These are phyloP conservation scores for Mycogone perniciosa DNA, from an alignment of 2,329 filamentous ascomycete genomes.

Conservation along the genomic window DNA sequence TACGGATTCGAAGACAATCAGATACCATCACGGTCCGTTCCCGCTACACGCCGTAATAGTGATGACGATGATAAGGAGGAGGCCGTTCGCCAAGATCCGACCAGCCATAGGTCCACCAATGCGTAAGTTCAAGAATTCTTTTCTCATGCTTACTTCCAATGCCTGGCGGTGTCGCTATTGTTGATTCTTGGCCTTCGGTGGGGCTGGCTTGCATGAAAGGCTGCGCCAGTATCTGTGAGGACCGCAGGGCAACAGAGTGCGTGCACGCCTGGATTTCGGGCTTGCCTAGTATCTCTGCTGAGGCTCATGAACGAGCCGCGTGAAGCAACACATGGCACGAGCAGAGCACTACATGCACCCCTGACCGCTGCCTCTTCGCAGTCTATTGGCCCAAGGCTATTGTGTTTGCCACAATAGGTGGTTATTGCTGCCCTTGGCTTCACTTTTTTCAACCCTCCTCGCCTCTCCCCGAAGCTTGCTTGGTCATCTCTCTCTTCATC, in stretches of 20 bases:
- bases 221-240: background rate
- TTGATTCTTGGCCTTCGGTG: background rate
- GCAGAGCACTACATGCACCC: background rate
- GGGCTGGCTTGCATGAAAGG: background rate
- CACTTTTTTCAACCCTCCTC: background rate
- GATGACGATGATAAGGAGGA: constrained; percentile 84
- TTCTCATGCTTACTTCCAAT: constrained; percentile 12
- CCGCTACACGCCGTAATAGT: constrained; percentile 81
- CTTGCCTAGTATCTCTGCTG: background rate
- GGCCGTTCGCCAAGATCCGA: constrained; percentile 61
- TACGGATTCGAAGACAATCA: constrained; percentile 42
- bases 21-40: constrained; percentile 78
- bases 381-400: background rate
- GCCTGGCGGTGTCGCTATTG: background rate
- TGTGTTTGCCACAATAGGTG: background rate
- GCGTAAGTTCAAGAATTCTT: constrained; percentile 57
- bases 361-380: background rate
- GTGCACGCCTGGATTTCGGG: background rate
- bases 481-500: background rate
- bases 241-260: background rate
- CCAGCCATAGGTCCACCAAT: constrained; percentile 66
- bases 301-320: background rate
- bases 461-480: background rate
- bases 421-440: background rate
- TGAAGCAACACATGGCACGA: background rate